Evolutionary conservation across 345 rosid species (phyloP), one percentile per base, ranked within the genome.

Genomic region (Zanthoxylum bungeanum): DNA sequence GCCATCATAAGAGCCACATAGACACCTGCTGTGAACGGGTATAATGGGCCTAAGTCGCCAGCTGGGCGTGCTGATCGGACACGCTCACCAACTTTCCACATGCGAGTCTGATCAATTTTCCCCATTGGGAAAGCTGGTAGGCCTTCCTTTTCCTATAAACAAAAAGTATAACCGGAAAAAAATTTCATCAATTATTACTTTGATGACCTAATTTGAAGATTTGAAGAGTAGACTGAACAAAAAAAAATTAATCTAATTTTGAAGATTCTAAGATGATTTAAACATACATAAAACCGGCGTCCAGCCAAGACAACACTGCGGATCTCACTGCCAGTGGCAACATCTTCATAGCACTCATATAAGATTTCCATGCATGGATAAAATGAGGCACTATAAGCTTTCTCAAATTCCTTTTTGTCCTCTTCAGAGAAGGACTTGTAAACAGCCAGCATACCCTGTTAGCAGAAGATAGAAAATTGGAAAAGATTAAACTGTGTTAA

Each of bases 101-200:
- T 93, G 42, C 89, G 90, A 42, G 97, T 93, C 82, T 89, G 97
- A 60, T 93, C 98, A 65, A 93, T 93, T 78, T 89, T 93, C 22
- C 98, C 98, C 97, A 93, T 93, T 12, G 98, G 98, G 79, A 93
- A 93, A 61, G 98, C 86, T n/a, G 97, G 98, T 46, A 93, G 83
- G n/a, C 98, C 97, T 24, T 93, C 98, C 77, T 93, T 93, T 40
- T 93, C 98, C 97, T 93, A 82, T 65, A 27, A 51, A 57, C 31
- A 31, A 65, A 68, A n/a, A n/a, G n/a, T n/a, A n/a, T n/a, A n/a
- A n/a, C n/a, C n/a, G n/a, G n/a, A 2, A 69, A 34, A 49, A 21
- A 72, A 14, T 36, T 28, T 16, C 9, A 9, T 19, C 4, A 3
- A 49, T 28, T 9, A 25, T 16, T 25, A 49, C 68, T 27, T 16